A percentile compares a stretch with the other conserved stretches of the same genome.
Conservation (phyloP, 345 rosid species). For the Limnanthes douglasii region DNA sequence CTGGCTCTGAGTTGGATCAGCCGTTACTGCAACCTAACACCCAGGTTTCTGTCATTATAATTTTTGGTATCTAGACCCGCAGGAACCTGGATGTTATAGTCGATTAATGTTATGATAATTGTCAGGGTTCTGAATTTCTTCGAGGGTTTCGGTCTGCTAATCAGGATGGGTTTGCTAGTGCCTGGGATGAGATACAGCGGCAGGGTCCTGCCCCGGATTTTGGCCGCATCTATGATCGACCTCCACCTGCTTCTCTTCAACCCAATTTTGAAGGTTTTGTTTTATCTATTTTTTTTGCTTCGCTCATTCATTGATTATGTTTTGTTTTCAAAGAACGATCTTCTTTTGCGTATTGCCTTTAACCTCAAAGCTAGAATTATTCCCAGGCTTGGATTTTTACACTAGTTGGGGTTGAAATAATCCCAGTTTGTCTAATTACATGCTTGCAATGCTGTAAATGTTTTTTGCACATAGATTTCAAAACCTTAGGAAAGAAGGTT, state of each 20-base stretch:
- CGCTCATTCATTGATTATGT: too few species aligned
- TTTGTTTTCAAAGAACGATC: too few species aligned
- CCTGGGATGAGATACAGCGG: slow-evolving; percentile 75
- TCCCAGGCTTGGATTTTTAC: too few species aligned
- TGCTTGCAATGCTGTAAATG: too few species aligned
- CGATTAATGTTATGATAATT: neutral
- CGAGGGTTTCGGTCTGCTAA: slow-evolving; percentile 46
- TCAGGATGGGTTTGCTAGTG: slow-evolving; percentile 56
- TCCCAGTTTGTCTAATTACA: too few species aligned
- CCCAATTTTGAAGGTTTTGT: slow-evolving; percentile 58
- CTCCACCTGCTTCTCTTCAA: slow-evolving; percentile 24
- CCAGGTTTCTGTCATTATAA: slow-evolving; percentile 30
- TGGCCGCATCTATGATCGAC: slow-evolving; percentile 22
- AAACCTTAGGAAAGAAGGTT: too few species aligned
- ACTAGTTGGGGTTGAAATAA: too few species aligned
- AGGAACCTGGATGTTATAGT: too few species aligned
- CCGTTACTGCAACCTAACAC: slow-evolving; percentile 37
- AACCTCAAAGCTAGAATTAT: too few species aligned
- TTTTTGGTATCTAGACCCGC: neutral
- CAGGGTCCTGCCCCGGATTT: slow-evolving; percentile 28
- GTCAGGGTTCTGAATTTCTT: slow-evolving; percentile 71
- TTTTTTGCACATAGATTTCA: too few species aligned
- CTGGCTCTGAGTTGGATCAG: slow-evolving; percentile 75
- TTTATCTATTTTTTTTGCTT: slow-evolving; percentile 1
- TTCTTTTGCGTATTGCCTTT: too few species aligned